A percentile compares a stretch with the other conserved stretches of the same genome.
phyloP scores from a whole-genome alignment of 768 basidiomycete genomes.

The Agaricus blazei region DNA sequence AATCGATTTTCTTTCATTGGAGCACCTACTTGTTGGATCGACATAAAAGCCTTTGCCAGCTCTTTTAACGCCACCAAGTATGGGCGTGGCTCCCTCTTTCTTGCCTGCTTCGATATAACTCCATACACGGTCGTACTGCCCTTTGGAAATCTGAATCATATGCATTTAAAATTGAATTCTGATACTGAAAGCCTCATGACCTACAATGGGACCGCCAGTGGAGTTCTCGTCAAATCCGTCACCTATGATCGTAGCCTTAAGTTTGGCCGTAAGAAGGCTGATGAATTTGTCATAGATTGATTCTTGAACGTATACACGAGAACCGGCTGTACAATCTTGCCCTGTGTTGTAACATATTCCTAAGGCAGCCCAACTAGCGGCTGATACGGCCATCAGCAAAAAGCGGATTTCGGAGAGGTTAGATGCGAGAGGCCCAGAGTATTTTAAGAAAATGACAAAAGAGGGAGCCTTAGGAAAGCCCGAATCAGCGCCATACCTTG shows the following conservation, averaged over 20 bases:
- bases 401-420: background rate
- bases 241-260: constrained; percentile 67
- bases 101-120: constrained; percentile 85
- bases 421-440: background rate
- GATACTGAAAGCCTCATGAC: constrained; percentile 14
- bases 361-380: constrained; percentile 81
- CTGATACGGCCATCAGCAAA: constrained; percentile 27
- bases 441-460: background rate
- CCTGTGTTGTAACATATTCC: constrained; percentile 87
- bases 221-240: constrained; percentile 74
- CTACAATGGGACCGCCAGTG: constrained; percentile 81
- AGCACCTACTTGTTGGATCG: constrained; percentile 75
- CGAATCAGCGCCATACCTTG: constrained; percentile 47
- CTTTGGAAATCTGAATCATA: constrained; percentile 62
- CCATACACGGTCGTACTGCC: constrained; percentile 84
- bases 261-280: constrained; percentile 55
- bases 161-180: background rate
- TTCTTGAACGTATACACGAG: constrained; percentile 86
- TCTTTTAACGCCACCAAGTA: constrained; percentile 79
- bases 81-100: constrained; percentile 71
- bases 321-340: constrained; percentile 94
- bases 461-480: background rate
- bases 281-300: constrained; percentile 84
- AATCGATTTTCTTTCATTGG: background rate
- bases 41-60: constrained; percentile 80